Percentiles rank a stretch among this genome's conserved stretches.
phyloP scores from a whole-genome alignment of 2,329 filamentous ascomycete species.

The Scopulariopsis brevicaulis region DNA sequence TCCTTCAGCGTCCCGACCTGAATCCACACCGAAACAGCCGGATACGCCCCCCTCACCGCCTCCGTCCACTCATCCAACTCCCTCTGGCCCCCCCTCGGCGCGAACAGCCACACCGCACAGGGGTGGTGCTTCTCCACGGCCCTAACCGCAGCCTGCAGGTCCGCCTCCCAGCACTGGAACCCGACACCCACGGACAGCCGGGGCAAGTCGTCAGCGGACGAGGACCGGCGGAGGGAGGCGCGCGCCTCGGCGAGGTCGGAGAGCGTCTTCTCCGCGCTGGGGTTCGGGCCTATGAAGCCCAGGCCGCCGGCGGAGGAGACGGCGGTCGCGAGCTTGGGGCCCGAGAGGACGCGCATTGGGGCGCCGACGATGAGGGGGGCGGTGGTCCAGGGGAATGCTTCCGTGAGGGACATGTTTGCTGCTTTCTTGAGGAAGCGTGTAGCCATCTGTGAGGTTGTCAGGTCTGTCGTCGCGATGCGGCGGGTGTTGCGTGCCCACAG shows the following conservation, averaged over 20 bases:
- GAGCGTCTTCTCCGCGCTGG: conserved; percentile 17
- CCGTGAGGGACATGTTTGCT: neutral
- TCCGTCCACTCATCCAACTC: conserved; percentile 1
- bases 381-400: conserved; percentile 7
- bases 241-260: conserved; percentile 18
- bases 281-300: conserved; percentile 31
- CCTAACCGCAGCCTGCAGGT: conserved; percentile 17
- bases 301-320: conserved; percentile 63
- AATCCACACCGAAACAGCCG: conserved; percentile 35
- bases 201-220: neutral
- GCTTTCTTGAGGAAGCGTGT: neutral
- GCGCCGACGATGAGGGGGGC: conserved; percentile 41
- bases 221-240: neutral
- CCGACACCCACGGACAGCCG: conserved; percentile 33
- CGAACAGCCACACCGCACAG: conserved; percentile 30
- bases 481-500: too few relatives aligned
- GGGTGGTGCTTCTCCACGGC: conserved; percentile 14
- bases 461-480: too few relatives aligned
- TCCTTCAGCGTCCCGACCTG: conserved; percentile 38
- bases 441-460: neutral
- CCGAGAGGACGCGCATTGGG: conserved; percentile 57
- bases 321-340: conserved; percentile 43
- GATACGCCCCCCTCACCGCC: conserved; percentile 12
- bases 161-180: conserved; percentile 31
- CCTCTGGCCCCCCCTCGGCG: conserved; percentile 21